Evolutionary conservation across 768 basidiomycete genomes (phyloP).

Genomic region (Suillus decipiens): DNA sequence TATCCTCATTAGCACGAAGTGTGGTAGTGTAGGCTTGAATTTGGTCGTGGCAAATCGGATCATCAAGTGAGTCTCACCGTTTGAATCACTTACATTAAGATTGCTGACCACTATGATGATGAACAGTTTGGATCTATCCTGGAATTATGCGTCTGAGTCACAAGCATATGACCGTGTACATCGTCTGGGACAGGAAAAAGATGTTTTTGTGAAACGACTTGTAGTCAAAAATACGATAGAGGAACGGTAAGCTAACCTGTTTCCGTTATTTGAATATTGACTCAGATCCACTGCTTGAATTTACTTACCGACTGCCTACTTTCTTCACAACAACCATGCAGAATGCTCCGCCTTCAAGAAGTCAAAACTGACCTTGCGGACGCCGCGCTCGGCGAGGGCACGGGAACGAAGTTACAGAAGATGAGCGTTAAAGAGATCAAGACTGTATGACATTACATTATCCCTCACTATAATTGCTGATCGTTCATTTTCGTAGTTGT

Average conservation of each 20-base stretch:
- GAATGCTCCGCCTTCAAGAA: conserved; percentile 70
- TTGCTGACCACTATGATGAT: background rate
- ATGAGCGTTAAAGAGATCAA: conserved; percentile 71
- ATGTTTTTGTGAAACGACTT: conserved; percentile 66
- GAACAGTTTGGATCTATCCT: conserved; percentile 66
- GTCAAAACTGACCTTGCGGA: conserved; percentile 67
- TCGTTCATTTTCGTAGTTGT: conserved; percentile 21
- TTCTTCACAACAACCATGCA: conserved; percentile 20
- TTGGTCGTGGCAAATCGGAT: conserved; percentile 69
- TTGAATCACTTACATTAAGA: background rate
- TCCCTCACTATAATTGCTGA: background rate
- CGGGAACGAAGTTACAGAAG: conserved; percentile 59
- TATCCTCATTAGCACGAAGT: conserved; percentile 67
- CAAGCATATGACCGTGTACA: conserved; percentile 66
- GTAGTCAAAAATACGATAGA: conserved; percentile 73
- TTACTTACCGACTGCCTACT: background rate
- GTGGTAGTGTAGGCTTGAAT: conserved; percentile 72
- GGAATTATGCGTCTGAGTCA: conserved; percentile 73
- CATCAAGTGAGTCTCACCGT: conserved; percentile 50
- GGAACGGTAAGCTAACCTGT: conserved; percentile 53
- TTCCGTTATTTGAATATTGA: background rate
- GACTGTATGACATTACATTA: conserved; percentile 42
- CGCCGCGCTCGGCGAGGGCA: conserved; percentile 71
- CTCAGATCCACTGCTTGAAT: background rate
- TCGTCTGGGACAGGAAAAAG: conserved; percentile 70